phyloP scores from a whole-genome alignment of 805 yeast genomes.

The Nakazawaea molendinolei region DNA sequence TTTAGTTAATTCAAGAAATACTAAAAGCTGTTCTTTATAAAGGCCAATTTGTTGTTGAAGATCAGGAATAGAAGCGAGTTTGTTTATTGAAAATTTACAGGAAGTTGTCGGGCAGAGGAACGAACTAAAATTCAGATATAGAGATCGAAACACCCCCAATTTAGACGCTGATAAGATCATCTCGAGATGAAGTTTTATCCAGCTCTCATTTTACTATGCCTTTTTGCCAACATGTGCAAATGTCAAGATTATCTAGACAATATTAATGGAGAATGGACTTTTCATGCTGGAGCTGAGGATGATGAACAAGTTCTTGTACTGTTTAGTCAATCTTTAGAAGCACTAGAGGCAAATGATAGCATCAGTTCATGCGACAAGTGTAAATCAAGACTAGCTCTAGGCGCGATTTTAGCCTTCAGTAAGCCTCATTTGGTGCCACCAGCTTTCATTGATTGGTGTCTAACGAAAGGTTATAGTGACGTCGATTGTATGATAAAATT shows the following conservation, averaged over 20 bases:
- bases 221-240: not conserved
- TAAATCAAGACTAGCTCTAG: conserved; percentile 10
- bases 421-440: conserved; percentile 20
- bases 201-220: not conserved
- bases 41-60: too few species aligned
- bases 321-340: conserved; percentile 14
- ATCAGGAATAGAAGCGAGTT: too few species aligned
- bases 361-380: conserved; percentile 11
- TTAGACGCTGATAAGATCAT: too few species aligned
- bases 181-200: too few species aligned
- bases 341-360: conserved; percentile 13
- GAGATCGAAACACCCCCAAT: too few species aligned
- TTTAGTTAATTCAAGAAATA: too few species aligned
- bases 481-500: conserved; percentile 17
- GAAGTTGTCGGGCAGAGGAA: too few species aligned
- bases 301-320: conserved; percentile 14
- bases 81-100: too few species aligned
- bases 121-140: too few species aligned
- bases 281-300: not conserved
- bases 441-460: conserved; percentile 21
- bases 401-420: conserved; percentile 15
- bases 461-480: conserved; percentile 15
- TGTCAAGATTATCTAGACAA: conserved; percentile 1
- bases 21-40: too few species aligned
- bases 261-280: conserved; percentile 5